Evolutionary conservation across 1,139 yeast species (phyloP), one percentile per base, ranked within the genome.

Genomic region (Candida buenavistaensis): DNA sequence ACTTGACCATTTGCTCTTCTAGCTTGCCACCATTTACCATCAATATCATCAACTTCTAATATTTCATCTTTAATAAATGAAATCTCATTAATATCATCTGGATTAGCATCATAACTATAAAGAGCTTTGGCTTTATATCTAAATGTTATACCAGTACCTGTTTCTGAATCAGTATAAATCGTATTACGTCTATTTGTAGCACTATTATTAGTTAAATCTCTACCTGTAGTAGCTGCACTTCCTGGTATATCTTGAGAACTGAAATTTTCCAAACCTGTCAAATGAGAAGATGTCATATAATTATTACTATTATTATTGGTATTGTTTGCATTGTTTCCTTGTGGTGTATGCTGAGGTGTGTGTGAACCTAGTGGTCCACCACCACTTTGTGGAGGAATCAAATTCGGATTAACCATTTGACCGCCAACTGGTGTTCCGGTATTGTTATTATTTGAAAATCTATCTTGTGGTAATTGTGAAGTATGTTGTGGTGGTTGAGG

Each of bases 11-110:
- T 83, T 13, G 83, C 72, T 54, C 90, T 78, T 55, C 86, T 79
- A 23, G 96, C 97, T 62, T 89, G 96, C 97, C 97, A 92, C 98
- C 98, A 92, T 64, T 94, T 83, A 35, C 97, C 97, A 46, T 87
- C 88, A 40, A 88, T 86, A 54, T 92, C 97, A 50, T 88, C 89
- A 30, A 92, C 95, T 51, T 85, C 90, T 56, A 92, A 74, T 17
- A 89, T 68, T 59, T 92, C 98, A 41, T 92, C 97, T 59, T 90
- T 89, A 42, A 75, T 78, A 54, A 92, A 92, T 5, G 96, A 84
- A 27, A 92, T 78, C 62, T 92, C 98, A 55, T 92, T 92, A 42
- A 85, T 87, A 59, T 92, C 98, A 37, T 85, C 95, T 3, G 94
- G 95, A 51, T 85, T 88, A n/a, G 97, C 97, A 39, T 80, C 82